Conservation (phyloP, 2,329 filamentous ascomycete genomes). For the Parastagonospora nodorum region DNA sequence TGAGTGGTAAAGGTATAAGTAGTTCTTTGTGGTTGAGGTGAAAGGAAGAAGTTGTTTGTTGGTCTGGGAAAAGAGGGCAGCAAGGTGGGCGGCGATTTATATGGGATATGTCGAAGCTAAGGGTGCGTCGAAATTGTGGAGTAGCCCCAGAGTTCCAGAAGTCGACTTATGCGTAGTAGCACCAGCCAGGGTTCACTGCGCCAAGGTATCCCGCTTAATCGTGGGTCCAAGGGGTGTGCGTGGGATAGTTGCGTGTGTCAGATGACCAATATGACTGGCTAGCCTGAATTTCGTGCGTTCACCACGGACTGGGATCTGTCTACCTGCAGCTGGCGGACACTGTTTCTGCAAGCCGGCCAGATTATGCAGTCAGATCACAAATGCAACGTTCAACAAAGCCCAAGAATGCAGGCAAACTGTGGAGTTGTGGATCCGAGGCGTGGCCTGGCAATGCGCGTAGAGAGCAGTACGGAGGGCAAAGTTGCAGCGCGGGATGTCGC, state of each 20-base stretch:
- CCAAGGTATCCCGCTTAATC: conserved; percentile 26
- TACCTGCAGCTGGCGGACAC: conserved; percentile 4
- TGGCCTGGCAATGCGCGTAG: background rate
- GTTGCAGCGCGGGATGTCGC: conserved; percentile 40
- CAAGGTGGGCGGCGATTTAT: conserved; percentile 20
- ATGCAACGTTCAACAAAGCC: background rate
- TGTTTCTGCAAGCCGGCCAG: conserved; percentile 17
- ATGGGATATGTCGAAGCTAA: conserved; percentile 14
- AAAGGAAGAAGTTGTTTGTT: conserved; percentile 8
- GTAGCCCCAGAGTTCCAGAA: conserved; percentile 6
- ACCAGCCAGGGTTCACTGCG: conserved; percentile 13
- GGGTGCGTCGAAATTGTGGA: conserved; percentile 6
- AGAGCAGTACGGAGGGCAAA: conserved; percentile 16
- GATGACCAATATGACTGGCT: conserved; percentile 30
- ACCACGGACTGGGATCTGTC: conserved; percentile 2
- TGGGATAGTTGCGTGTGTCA: conserved; percentile 30
- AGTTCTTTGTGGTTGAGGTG: conserved; percentile 2
- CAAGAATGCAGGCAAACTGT: conserved; percentile 8
- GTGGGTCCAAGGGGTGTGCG: conserved; percentile 21
- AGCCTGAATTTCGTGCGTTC: conserved; percentile 14
- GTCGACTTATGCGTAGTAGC: conserved; percentile 10
- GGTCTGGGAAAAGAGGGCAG: conserved; percentile 2
- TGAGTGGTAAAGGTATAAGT: no score
- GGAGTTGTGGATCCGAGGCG: conserved; percentile 1
- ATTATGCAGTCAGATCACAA: conserved; percentile 1